Evolutionary conservation across 208 protist genomes (phyloP).

Genomic region (Angomonas ambiguus): DNA sequence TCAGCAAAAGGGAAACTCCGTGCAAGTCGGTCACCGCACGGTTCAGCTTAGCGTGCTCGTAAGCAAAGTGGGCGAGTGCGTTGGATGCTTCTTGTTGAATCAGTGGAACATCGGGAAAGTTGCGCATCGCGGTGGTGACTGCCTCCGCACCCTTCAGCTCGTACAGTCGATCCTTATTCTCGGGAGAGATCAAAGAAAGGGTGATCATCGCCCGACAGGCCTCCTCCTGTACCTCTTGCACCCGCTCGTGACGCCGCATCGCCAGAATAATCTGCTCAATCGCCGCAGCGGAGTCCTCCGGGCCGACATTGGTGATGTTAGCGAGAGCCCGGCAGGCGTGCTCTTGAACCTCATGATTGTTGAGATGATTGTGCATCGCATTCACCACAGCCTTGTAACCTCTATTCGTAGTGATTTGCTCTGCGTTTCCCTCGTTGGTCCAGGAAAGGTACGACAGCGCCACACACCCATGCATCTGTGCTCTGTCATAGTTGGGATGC

Average conservation of each 20-base stretch:
- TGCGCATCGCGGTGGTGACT: conserved; percentile 69
- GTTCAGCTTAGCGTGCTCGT: conserved; percentile 85
- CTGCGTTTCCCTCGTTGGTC: conserved; percentile 82
- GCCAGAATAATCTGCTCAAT: conserved; percentile 78
- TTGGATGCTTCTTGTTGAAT: conserved; percentile 91
- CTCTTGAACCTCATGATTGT: conserved; percentile 88
- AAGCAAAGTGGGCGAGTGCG: conserved; percentile 86
- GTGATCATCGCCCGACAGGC: conserved; percentile 88
- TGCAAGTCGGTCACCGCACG: conserved; percentile 64
- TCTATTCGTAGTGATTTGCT: conserved; percentile 67
- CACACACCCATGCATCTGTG: conserved; percentile 89
- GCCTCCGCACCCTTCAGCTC: conserved; percentile 64
- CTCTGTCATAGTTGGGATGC: conserved; percentile 81
- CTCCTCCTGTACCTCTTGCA: conserved; percentile 88
- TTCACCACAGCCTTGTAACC: conserved; percentile 82
- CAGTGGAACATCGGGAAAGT: conserved; percentile 67
- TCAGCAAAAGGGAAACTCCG: conserved; percentile 71
- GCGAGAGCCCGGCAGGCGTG: conserved; percentile 84
- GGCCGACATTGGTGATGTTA: conserved; percentile 73
- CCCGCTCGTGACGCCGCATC: conserved; percentile 72
- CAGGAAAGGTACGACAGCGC: conserved; percentile 90
- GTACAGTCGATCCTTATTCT: conserved; percentile 82
- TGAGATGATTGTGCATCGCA: conserved; percentile 83
- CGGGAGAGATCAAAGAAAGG: conserved; percentile 73
- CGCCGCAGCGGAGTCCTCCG: conserved; percentile 48